A percentile compares a stretch with the other conserved stretches of the same genome.
phyloP scores from a whole-genome alignment of 129 eudicot species.

The Pulicaria dysenterica region DNA sequence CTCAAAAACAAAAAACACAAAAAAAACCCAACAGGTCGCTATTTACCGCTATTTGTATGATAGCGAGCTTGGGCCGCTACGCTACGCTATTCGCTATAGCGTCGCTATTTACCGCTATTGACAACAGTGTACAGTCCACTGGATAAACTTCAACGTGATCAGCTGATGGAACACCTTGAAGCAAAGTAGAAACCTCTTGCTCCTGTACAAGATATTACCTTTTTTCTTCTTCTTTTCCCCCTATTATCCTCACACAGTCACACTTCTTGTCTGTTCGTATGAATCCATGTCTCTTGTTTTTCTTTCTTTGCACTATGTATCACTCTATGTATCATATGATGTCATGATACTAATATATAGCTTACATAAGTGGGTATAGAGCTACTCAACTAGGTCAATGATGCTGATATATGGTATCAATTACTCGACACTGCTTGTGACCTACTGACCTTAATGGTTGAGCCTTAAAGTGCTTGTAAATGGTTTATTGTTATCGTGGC shows the following conservation, averaged over 20 bases:
- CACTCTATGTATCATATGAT: not conserved
- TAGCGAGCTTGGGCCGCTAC: too few relatives aligned
- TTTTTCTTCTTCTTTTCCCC: not conserved
- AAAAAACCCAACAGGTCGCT: too few relatives aligned
- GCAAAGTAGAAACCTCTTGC: not conserved
- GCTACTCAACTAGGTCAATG: not conserved
- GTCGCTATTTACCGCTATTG: too few relatives aligned
- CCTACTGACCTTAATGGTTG: not conserved
- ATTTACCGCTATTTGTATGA: too few relatives aligned
- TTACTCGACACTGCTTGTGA: not conserved
- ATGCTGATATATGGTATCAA: slow-evolving; percentile 4
- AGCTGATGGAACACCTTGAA: not conserved
- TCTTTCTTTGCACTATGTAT: not conserved
- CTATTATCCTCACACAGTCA: not conserved
- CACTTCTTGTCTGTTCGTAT: not conserved
- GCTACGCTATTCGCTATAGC: too few relatives aligned
- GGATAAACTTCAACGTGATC: too few relatives aligned
- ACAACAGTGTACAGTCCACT: too few relatives aligned
- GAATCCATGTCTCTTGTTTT: not conserved
- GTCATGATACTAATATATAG: not conserved
- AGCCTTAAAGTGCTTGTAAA: not conserved
- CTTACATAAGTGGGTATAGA: not conserved
- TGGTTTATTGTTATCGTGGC: not conserved
- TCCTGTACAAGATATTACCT: not conserved
- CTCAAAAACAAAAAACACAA: too few relatives aligned